These are phyloP conservation scores for Exidia glandulosa DNA, from an alignment of 768 basidiomycete species.

Conservation along the genomic window DNA sequence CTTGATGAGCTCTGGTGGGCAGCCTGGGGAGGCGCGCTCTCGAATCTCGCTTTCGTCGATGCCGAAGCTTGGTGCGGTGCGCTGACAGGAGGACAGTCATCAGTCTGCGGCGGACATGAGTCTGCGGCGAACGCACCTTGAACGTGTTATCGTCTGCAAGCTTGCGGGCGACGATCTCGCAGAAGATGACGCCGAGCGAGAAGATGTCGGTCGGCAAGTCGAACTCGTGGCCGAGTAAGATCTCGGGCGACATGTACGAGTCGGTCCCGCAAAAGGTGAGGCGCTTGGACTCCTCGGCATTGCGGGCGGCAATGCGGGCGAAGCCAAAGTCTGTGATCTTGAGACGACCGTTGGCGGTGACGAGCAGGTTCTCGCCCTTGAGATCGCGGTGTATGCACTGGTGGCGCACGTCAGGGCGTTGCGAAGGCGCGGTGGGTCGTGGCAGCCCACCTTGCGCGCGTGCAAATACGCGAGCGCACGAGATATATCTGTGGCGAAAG, in stretches of 20 bases:
- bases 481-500: constrained; percentile 90
- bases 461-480: constrained; percentile 96
- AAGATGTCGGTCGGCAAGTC: constrained; percentile 92
- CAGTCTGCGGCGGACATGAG: background rate
- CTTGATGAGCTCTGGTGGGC: constrained; percentile 65
- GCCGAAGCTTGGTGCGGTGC: constrained; percentile 66
- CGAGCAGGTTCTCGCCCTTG: constrained; percentile 95
- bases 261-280: constrained; percentile 85
- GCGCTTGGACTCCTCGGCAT: constrained; percentile 78
- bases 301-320: constrained; percentile 85
- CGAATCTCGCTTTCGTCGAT: constrained; percentile 69
- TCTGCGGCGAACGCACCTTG: constrained; percentile 11
- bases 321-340: constrained; percentile 99
- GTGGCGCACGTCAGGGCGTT: background rate
- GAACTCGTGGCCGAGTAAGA: constrained; percentile 83
- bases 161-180: constrained; percentile 75
- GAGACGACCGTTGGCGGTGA: constrained; percentile 85
- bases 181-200: constrained; percentile 85
- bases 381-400: constrained; percentile 56
- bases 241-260: constrained; percentile 96
- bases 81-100: constrained; percentile 42
- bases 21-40: constrained; percentile 53
- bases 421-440: background rate
- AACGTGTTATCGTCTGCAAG: constrained; percentile 69
- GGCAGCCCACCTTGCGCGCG: constrained; percentile 50